These are phyloP conservation scores for Ramaria sp. DNA, from an alignment of 768 basidiomycete genomes.

Conservation along the genomic window DNA sequence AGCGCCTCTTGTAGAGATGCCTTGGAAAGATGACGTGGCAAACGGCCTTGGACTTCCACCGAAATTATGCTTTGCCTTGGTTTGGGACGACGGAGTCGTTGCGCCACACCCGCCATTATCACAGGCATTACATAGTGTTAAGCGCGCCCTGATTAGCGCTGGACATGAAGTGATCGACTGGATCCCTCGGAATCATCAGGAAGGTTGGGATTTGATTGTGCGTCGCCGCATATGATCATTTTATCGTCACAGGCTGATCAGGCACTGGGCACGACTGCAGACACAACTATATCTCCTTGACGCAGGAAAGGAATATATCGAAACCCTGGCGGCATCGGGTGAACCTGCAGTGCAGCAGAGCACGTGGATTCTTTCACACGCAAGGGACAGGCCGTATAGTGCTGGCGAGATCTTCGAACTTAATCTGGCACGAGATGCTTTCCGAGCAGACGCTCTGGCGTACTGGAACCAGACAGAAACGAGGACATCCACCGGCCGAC, in stretches of 20 bases:
- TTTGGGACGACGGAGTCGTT: conserved; percentile 42
- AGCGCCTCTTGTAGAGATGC: conserved; percentile 36
- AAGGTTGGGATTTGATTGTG: conserved; percentile 39
- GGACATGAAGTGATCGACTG: conserved; percentile 44
- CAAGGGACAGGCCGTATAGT: conserved; percentile 25
- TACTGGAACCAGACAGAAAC: conserved; percentile 33
- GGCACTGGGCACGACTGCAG: conserved; percentile 16
- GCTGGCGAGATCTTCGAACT: conserved; percentile 34
- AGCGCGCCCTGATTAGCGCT: conserved; percentile 28
- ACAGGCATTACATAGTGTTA: conserved; percentile 28
- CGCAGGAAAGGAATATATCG: conserved; percentile 34
- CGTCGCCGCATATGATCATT: conserved; percentile 11
- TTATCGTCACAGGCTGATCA: neutral
- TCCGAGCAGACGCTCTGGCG: conserved; percentile 27
- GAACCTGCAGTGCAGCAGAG: conserved; percentile 32
- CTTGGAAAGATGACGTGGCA: conserved; percentile 32
- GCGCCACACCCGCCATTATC: conserved; percentile 37
- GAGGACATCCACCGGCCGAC: conserved; percentile 30
- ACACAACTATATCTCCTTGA: conserved; percentile 38
- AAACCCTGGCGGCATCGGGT: conserved; percentile 21
- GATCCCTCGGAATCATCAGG: conserved; percentile 32
- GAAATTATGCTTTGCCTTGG: conserved; percentile 33
- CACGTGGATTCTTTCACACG: conserved; percentile 32
- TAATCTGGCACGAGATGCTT: conserved; percentile 31
- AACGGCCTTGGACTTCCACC: conserved; percentile 28